Base-by-base conservation (phyloP, 2,329 filamentous ascomycete genomes). In the Metarhizium rileyi region DNA sequence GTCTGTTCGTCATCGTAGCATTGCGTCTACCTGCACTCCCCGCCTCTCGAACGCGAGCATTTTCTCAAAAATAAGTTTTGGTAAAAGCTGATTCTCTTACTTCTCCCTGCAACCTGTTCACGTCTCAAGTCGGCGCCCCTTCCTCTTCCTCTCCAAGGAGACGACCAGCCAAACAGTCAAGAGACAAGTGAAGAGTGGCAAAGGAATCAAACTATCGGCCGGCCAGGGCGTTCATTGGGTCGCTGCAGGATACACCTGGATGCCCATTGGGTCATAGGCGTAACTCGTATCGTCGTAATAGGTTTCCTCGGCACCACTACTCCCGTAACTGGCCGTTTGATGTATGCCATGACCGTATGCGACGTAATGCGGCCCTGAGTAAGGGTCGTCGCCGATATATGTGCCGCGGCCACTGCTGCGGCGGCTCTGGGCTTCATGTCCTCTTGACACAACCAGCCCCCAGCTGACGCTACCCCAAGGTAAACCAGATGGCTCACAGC, bases 401-500 rank as follows among this genome's bases (percentile, higher is more conserved):
- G 65, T 70, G 48, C 60, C 66, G 16, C 62, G 62, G 8, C 66
- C 63, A 56, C 70, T 71, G 51, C 69, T 70, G 8, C 68, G 68
- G 28, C 67, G 66, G 56, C 71, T 72, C 51, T 71, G 67, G 7
- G 65, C 65, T 56, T 77, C 75, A 57, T 77, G 74, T 43, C 77
- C 77, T 46, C 70, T 67, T 7, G 71, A 63, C 0, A 80, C 64
- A 25, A 78, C 68, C 56, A 75, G 73, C 36, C 70, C 74, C 66
- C 88, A 73, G 53, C 76, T 84, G 55, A 87, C 65, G 20, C 83
- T 77, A 33, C 86, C 86, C 86, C 84, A 89, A 0, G 85, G 85
- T 3, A 88, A 69, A 0, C 85, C 85, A 0, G 82, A 81, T 3
- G 80, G 71, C 12, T 76, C 72, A 33, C 68, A 59, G 45, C 77